Conservation (phyloP, 2,329 filamentous ascomycete genomes). For the Purpureocillium lavendulum region DNA sequence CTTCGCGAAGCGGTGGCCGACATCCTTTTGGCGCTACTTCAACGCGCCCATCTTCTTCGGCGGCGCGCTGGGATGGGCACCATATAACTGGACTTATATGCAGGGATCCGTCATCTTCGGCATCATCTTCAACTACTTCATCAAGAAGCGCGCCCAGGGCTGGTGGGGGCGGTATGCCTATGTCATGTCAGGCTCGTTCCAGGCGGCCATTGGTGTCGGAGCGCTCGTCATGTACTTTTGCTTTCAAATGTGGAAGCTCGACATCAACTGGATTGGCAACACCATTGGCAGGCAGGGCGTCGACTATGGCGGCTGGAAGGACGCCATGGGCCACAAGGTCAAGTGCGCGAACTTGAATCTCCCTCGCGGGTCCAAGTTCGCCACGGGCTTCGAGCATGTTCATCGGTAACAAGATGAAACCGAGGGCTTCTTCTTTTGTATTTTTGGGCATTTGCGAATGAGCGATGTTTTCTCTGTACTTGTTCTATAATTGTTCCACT, state of each 20-base stretch:
- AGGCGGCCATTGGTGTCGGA: conserved; percentile 16
- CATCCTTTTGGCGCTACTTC: conserved; percentile 12
- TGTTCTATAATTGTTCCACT: too few relatives aligned
- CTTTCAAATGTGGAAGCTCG: conserved; percentile 11
- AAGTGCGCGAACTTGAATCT: conserved; percentile 13
- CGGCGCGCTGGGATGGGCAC: conserved; percentile 15
- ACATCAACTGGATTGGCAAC: conserved; percentile 17
- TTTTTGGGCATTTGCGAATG: too few relatives aligned
- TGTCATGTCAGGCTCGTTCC: conserved; percentile 16
- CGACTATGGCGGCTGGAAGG: conserved; percentile 11
- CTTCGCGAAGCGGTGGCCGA: conserved; percentile 11
- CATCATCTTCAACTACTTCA: conserved; percentile 16
- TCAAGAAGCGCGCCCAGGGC: conserved; percentile 13
- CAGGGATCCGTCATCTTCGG: conserved; percentile 13
- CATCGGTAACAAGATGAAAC: too few relatives aligned
- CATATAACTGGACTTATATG: conserved; percentile 18
- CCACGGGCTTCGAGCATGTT: conserved; percentile 5
- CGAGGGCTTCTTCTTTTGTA: too few relatives aligned
- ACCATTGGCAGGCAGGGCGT: conserved; percentile 10
- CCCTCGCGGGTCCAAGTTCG: conserved; percentile 11
- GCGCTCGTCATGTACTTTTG: conserved; percentile 17
- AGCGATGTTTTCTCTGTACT: too few relatives aligned
- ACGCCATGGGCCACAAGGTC: conserved; percentile 4
- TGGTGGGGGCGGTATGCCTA: conserved; percentile 22
- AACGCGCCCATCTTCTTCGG: conserved; percentile 14